Conservation (phyloP, 1,139 yeast genomes). For the Pichia sp. region DNA sequence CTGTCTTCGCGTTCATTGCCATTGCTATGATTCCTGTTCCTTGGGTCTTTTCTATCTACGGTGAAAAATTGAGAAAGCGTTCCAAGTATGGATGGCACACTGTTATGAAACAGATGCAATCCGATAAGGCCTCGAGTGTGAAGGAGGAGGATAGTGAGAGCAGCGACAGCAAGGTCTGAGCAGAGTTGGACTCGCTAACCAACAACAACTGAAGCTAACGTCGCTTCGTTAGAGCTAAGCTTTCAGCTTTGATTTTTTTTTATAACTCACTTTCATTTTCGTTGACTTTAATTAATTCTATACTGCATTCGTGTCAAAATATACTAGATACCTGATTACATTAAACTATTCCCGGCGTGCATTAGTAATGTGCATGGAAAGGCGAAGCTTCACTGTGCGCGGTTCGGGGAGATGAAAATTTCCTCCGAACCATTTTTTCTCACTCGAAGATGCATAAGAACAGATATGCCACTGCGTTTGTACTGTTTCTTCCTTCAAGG, state of each 20-base stretch:
- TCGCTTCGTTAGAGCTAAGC: neutral
- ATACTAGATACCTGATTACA: neutral
- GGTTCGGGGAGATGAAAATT: neutral
- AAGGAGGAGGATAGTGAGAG: neutral
- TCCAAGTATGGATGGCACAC: conserved; percentile 62
- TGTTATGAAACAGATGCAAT: conserved; percentile 21
- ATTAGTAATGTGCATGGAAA: neutral
- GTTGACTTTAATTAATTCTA: neutral
- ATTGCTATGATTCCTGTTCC: conserved; percentile 71
- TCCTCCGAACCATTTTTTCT: no score
- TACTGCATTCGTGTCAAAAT: neutral
- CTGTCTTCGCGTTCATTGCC: conserved; percentile 68
- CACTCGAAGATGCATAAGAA: no score
- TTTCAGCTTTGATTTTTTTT: neutral
- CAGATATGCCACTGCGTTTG: neutral
- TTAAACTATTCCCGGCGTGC: neutral
- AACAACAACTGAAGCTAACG: neutral
- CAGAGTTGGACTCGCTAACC: neutral
- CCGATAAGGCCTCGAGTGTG: conserved; percentile 5
- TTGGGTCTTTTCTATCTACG: conserved; percentile 55
- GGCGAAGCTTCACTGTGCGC: neutral
- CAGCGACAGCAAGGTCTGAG: neutral
- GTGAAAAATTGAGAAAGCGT: conserved; percentile 46
- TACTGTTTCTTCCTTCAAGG: no score
- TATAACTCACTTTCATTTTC: neutral